Evolutionary conservation across 371 early-diverging fungal genomes (phyloP).

Genomic region (Apophysomyces sp.): DNA sequence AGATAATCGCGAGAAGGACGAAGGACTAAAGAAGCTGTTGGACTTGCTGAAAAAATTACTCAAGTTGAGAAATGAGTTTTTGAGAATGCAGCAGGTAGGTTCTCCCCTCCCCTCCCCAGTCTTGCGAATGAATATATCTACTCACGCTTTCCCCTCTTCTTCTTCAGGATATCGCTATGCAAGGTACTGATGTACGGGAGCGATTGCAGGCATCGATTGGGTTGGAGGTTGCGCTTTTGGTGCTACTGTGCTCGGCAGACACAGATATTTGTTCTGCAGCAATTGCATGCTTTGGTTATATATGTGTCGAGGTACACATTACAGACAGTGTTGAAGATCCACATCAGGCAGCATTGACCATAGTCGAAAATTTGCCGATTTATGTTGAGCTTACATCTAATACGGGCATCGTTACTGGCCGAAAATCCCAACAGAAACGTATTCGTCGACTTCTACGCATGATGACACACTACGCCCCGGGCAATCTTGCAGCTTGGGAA

Average conservation of each 20-base stretch:
- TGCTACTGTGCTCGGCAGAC: conserved; percentile 70
- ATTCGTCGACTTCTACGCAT: conserved; percentile 67
- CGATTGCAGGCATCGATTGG: conserved; percentile 66
- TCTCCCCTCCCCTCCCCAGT: conserved; percentile 18
- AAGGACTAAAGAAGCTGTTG: conserved; percentile 54
- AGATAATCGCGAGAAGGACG: conserved; percentile 55
- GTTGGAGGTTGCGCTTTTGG: conserved; percentile 70
- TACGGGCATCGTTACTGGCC: conserved; percentile 53
- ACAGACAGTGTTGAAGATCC: conserved; percentile 29
- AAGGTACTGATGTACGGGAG: conserved; percentile 54
- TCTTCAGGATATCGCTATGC: conserved; percentile 48
- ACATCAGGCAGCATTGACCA: conserved; percentile 45
- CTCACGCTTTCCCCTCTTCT: background rate
- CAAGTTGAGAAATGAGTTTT: conserved; percentile 63
- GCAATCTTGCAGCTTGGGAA: conserved; percentile 82
- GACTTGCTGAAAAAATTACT: conserved; percentile 67
- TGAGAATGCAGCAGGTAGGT: conserved; percentile 52
- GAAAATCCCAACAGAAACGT: conserved; percentile 72
- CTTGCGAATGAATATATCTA: background rate
- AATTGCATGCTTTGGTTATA: conserved; percentile 53
- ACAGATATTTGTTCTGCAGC: conserved; percentile 58
- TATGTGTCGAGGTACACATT: conserved; percentile 59
- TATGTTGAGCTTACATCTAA: conserved; percentile 60
- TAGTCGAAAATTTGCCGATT: conserved; percentile 68
- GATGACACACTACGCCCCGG: conserved; percentile 63